Evolutionary conservation across 2,329 filamentous ascomycete genomes (phyloP), one percentile per base, ranked within the genome.

Genomic region (Fusarium sarcochroum): DNA sequence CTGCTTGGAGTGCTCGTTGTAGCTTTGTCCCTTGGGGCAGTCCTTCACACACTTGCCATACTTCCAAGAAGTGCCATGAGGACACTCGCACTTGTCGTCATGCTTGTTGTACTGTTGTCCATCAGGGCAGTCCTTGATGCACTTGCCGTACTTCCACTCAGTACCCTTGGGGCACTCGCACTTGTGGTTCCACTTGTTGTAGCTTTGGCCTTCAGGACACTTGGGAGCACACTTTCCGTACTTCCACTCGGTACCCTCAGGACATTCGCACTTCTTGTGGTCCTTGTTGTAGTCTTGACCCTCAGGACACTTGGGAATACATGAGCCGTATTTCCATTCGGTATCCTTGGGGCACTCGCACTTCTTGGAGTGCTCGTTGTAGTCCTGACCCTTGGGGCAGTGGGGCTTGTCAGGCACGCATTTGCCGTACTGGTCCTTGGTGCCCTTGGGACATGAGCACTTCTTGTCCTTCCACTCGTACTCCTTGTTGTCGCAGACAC

Each of bases 231-330:
- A 68, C 17, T 58, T 42, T 5, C 46, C 50, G 27, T 63, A 57
- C 51, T 67, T 58, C 27, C 27, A 57, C 10, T 32, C 25, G 6
- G 51, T 50, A 1, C 65, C 65, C 34, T 66, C 41, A 27, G 44
- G 37, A 44, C 66, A 69, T 13, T 44, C 63, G 14, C 64, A 67
- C 21, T 49, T 41, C 14, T 48, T 5, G 6, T 17, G 7, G n/a
- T 44, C 20, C 14, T 41, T 14, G 44, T 63, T 57, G 38, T 57
- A 63, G 37, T 30, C 20, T 4, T 63, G 49, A 17, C 64, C 64
- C 10, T 53, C 6, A 7, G 64, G 64, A 35, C 63, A 66, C 46
- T 63, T 58, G 15, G n/a, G n/a, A n/a, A 48, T 25, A 14, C 63
- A 66, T 7, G 65, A 65, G 40, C 54, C 54, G 20, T 66, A 58